Base-by-base conservation (phyloP, 306 rosid genomes). In the Lagenaria siceraria region DNA sequence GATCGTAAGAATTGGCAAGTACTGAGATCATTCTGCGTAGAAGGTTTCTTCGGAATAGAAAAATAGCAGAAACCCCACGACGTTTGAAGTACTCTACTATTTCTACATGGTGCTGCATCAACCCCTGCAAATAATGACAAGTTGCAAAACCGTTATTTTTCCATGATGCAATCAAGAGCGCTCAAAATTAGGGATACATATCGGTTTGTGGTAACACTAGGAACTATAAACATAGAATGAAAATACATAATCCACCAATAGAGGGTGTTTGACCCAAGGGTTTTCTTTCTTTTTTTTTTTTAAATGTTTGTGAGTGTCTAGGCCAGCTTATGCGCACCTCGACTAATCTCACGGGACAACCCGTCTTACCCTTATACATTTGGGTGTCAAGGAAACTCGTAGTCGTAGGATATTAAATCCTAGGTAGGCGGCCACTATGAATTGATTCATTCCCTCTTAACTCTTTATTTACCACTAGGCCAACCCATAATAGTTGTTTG, bases 1-100 rank as follows among this genome's bases (percentile, higher is more conserved):
- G 85, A 77, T 96, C 99, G 31, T 89, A 92, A 62, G 85, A 89
- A 82, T 96, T 96, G 54, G 98, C 98, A 68, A 92, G 87, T 46
- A 96, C 85, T 15, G 99, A 96, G 68, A 96, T 83, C 99, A 90
- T 87, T 82, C 99, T 85, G 51, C 99, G 98, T 78, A 96, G 82
- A 76, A 96, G 98, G 81, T 96, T 96, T 83, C 96, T 89, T 84
- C 99, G 89, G 84, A 96, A 96, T 75, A 96, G 96, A 86, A 96
- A 96, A 78, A 96, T 88, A 76, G 87, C 82, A 18, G 96, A 80
- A 78, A 96, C 98, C 61, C 98, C 99, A 0, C 86, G 89, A 59
- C 82, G 80, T 59, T 82, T 87, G 87, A 96, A 96, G 83, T 96
- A 96, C 49, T 89, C 89, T 7, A 80, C 87, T 76, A 96, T 90